Percentiles rank a stretch among this genome's conserved stretches.
These are phyloP conservation scores for Termitomyces sp. DNA, from an alignment of 768 basidiomycete genomes.

Conservation along the genomic window DNA sequence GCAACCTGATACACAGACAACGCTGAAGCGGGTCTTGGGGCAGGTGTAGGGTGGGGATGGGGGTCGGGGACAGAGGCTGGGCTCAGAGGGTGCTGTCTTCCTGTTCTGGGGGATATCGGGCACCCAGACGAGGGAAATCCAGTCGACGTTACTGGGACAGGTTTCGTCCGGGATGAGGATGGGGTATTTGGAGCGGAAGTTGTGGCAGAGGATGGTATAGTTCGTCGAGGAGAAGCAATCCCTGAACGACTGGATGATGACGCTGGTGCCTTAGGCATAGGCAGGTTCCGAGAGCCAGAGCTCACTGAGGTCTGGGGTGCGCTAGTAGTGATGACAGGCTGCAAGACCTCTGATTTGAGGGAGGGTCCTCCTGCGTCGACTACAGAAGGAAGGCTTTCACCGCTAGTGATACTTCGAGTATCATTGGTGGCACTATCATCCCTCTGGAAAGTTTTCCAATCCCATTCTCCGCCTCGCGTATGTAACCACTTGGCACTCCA, in stretches of 20 bases:
- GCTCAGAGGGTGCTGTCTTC: constrained; percentile 32
- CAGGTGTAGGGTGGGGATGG: constrained; percentile 63
- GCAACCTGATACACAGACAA: constrained; percentile 74
- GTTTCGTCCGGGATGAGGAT: constrained; percentile 32
- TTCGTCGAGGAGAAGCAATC: constrained; percentile 20
- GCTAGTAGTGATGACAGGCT: constrained; percentile 17
- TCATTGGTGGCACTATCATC: constrained; percentile 29
- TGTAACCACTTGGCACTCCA: constrained; percentile 60
- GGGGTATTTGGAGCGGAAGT: constrained; percentile 15
- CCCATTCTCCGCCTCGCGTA: constrained; percentile 55
- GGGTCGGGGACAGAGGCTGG: constrained; percentile 50
- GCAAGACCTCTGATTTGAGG: constrained; percentile 25
- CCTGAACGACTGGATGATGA: constrained; percentile 10
- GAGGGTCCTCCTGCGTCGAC: constrained; percentile 25
- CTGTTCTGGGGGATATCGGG: constrained; percentile 44
- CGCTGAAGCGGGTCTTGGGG: constrained; percentile 66
- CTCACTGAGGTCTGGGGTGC: constrained; percentile 16
- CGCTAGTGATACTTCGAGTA: constrained; percentile 47
- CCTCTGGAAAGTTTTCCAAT: constrained; percentile 62
- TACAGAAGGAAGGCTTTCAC: constrained; percentile 38
- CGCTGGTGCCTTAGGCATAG: constrained; percentile 5
- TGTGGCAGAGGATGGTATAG: constrained; percentile 16
- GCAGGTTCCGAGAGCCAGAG: constrained; percentile 4
- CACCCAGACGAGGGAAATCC: constrained; percentile 32
- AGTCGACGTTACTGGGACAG: constrained; percentile 32